Evolutionary conservation across 2,329 filamentous ascomycete genomes (phyloP).

Genomic region (Cadophora sp.): DNA sequence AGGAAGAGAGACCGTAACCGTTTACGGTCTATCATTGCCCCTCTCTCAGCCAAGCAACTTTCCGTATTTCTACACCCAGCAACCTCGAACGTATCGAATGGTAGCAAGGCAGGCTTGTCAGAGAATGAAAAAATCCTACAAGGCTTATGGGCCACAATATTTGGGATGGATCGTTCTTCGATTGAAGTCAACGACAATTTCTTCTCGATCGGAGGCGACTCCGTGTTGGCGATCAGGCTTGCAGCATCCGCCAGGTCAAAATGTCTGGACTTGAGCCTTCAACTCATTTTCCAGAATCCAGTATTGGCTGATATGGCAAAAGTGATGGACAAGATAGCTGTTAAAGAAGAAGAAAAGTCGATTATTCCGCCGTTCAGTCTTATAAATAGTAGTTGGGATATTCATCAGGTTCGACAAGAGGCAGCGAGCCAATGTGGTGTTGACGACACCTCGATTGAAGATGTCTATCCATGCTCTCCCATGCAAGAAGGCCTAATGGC

Average conservation of each 20-base stretch:
- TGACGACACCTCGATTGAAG: slow-evolving; percentile 30
- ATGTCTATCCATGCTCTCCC: slow-evolving; percentile 32
- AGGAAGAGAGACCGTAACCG: slow-evolving; percentile 11
- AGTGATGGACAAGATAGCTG: not conserved
- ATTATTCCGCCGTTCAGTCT: not conserved
- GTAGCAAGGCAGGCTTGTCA: not conserved
- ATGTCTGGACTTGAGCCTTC: slow-evolving; percentile 4
- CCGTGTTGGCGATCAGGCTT: slow-evolving; percentile 50
- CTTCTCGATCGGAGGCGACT: slow-evolving; percentile 54
- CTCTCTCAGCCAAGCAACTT: not conserved
- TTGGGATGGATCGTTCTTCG: not conserved
- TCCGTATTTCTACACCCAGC: not conserved
- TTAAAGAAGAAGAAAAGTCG: not conserved
- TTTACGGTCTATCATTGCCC: not conserved
- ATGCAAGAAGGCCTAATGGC: slow-evolving; percentile 40
- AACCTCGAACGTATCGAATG: not conserved
- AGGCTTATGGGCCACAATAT: not conserved
- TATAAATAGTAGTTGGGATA: not conserved
- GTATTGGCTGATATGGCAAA: not conserved
- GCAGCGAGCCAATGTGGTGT: slow-evolving; percentile 25
- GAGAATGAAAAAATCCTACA: not conserved
- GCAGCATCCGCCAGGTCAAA: slow-evolving; percentile 41
- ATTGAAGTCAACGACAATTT: slow-evolving; percentile 46
- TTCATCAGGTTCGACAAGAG: not conserved
- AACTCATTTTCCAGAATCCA: slow-evolving; percentile 7